These are phyloP conservation scores for Kodamaea derodonti DNA, from an alignment of 1,139 yeast genomes.

Conservation along the genomic window DNA sequence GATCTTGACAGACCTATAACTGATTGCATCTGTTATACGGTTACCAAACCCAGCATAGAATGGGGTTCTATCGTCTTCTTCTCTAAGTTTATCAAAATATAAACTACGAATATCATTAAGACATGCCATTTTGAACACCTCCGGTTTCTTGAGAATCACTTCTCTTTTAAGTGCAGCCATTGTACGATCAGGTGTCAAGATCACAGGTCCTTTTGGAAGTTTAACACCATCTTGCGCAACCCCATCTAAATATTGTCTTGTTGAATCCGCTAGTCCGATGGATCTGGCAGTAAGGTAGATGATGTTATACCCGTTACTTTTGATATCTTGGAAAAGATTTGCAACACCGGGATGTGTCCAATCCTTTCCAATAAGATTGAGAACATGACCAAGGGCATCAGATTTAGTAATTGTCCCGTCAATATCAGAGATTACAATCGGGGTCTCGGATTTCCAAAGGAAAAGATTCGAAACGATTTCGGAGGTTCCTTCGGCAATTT, in stretches of 20 bases:
- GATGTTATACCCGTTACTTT: slow-evolving; percentile 84
- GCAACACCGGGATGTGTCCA: slow-evolving; percentile 99
- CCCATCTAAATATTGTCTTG: slow-evolving; percentile 77
- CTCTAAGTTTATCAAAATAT: slow-evolving; percentile 32
- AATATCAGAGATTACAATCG: slow-evolving; percentile 93
- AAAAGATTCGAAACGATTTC: slow-evolving; percentile 69
- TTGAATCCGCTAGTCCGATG: slow-evolving; percentile 93
- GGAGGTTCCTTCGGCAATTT: slow-evolving; percentile 80
- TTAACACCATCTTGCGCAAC: slow-evolving; percentile 69
- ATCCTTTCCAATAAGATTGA: slow-evolving; percentile 91
- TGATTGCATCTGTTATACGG: slow-evolving; percentile 92
- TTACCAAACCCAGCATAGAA: slow-evolving; percentile 98
- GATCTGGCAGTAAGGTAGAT: slow-evolving; percentile 92
- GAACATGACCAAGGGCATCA: slow-evolving; percentile 94
- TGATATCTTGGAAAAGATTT: slow-evolving; percentile 78
- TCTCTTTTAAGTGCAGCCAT: slow-evolving; percentile 93
- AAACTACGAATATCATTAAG: slow-evolving; percentile 77
- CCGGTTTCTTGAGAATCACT: slow-evolving; percentile 91
- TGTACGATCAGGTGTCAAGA: slow-evolving; percentile 92
- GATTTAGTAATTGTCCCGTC: slow-evolving; percentile 98
- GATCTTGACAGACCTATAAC: slow-evolving; percentile 89
- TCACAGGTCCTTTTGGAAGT: slow-evolving; percentile 91
- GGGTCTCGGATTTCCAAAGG: slow-evolving; percentile 81
- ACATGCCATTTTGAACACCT: slow-evolving; percentile 97
- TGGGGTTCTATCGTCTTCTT: slow-evolving; percentile 53